Evolutionary conservation across 75 land plant genomes (phyloP), one percentile per base, ranked within the genome.

Genomic region (Picea sitchensis): DNA sequence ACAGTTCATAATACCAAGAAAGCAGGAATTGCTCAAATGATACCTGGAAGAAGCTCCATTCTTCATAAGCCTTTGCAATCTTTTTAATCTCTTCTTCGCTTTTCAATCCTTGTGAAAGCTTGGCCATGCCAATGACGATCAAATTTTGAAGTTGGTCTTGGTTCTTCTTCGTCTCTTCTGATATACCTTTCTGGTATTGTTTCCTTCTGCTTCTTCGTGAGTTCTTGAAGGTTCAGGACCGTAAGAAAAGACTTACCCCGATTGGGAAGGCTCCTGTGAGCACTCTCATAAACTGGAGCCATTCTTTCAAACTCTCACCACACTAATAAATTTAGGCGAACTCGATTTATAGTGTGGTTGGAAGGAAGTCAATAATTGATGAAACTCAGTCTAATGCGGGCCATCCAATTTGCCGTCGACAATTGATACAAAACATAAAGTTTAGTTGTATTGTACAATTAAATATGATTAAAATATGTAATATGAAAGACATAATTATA

Each of bases 21-120:
- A 17, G 0, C 5, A 14, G 17, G 1, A 23, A 54, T 26, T 26
- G 41, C 5, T 13, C 3, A 44, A 60, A 17, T 61, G 20, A 20
- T 81, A 84, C 87, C 87, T 86, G 85, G 64, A 86, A 86, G 30
- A 79, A n/a, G 1, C 87, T 84, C 87, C 87, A 86, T 5, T 86
- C 76, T 54, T 71, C 74, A 84, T 84, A 83, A 61, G 85, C 87
- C 26, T 21, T 4, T 7, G 60, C 76, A 13, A 86, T 75, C 62
- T 77, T 86, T 3, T 14, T 51, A 4, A 86, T 31, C 74, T 87
- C 86, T 7, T 61, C 31, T 11, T 76, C 81, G 26, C 61, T 71
- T 2, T 79, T n/a, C 13, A 79, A 18, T 4, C 74, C 68, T 11
- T 23, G 61, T 36, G 32, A 54, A 38, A 84, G 80, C 63, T 77